Conservation (phyloP, 1,284 basidiomycete species). For the Papiliotrema terrestris region DNA sequence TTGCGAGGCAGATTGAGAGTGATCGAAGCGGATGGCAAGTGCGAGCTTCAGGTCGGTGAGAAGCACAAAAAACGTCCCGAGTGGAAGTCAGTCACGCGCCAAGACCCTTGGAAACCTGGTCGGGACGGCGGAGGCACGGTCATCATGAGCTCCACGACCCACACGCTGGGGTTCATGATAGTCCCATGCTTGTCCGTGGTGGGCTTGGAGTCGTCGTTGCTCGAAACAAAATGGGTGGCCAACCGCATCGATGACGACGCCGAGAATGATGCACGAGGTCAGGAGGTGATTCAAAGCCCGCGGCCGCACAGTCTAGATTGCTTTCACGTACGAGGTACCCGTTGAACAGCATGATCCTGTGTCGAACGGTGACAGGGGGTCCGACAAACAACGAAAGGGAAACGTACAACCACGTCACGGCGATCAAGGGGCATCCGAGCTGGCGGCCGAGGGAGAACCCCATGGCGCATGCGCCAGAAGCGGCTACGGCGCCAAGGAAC, state of each 20-base stretch:
- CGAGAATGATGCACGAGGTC: background rate
- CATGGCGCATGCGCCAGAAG: background rate
- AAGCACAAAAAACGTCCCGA: too few relatives aligned
- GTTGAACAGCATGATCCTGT: background rate
- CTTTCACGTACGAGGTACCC: background rate
- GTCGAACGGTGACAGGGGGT: background rate
- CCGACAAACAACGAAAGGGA: background rate
- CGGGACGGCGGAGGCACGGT: background rate
- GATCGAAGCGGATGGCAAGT: slow-evolving; percentile 1
- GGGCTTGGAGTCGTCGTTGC: background rate
- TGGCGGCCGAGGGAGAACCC: background rate
- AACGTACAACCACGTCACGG: background rate
- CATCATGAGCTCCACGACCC: background rate
- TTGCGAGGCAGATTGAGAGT: background rate
- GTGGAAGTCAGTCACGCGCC: background rate
- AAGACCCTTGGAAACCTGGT: background rate
- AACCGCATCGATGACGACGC: background rate
- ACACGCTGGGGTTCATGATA: background rate
- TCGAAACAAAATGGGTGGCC: background rate
- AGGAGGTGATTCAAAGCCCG: background rate
- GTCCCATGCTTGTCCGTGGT: background rate
- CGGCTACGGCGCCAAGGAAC: background rate
- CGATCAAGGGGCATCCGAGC: background rate
- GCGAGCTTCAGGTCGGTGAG: background rate
- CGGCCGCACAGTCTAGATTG: background rate